These are phyloP conservation scores for Porogramme epimiltina DNA, from an alignment of 1,284 basidiomycete species.

Conservation along the genomic window DNA sequence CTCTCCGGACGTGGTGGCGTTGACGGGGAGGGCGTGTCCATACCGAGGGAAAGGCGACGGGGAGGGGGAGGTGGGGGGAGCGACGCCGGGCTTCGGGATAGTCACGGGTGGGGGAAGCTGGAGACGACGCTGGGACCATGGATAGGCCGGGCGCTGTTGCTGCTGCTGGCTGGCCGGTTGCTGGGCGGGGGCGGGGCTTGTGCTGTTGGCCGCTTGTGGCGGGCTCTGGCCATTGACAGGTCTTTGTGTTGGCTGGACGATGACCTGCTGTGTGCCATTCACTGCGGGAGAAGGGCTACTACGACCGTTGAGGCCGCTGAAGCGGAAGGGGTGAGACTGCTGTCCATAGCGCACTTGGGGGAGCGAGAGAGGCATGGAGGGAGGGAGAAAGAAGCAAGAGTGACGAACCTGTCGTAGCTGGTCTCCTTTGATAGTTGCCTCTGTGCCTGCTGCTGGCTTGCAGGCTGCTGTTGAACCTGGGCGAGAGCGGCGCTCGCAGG, in stretches of 20 bases:
- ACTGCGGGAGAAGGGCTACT: conserved; percentile 31
- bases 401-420: conserved; percentile 34
- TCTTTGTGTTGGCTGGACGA: conserved; percentile 26
- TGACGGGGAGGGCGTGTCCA: conserved; percentile 92
- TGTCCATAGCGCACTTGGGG: conserved; percentile 16
- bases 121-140: conserved; percentile 77
- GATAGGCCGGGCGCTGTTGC: conserved; percentile 66
- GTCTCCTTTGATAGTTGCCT: conserved; percentile 33
- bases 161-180: conserved; percentile 32
- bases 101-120: conserved; percentile 64
- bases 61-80: conserved; percentile 61
- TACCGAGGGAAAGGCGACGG: conserved; percentile 96
- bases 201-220: conserved; percentile 29
- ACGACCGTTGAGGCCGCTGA: conserved; percentile 34
- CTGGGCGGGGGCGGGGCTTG: conserved; percentile 29
- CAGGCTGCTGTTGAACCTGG: conserved; percentile 34
- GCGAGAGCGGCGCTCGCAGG: conserved; percentile 62
- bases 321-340: conserved; percentile 17
- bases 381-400: conserved; percentile 6
- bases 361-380: conserved; percentile 8
- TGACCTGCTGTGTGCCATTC: conserved; percentile 24
- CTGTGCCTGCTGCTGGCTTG: conserved; percentile 29
- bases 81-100: conserved; percentile 61
- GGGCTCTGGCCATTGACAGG: conserved; percentile 19
- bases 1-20: conserved; percentile 81